Conservation (phyloP, 805 yeast species). For the Barnettozyma californica region DNA sequence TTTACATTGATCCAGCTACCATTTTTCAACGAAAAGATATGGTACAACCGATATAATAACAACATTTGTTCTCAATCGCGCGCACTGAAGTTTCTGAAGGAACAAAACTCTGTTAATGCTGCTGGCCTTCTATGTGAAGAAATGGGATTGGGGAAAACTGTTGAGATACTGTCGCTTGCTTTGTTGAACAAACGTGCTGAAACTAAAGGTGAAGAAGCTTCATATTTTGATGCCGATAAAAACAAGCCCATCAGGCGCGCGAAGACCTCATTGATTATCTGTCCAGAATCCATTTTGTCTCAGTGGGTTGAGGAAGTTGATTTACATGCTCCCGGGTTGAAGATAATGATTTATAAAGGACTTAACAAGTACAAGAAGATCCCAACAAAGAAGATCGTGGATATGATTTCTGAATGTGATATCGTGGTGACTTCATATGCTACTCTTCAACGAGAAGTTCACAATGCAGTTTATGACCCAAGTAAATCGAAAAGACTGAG, state of each 20-base stretch:
- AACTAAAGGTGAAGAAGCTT: constrained; percentile 4
- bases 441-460: constrained; percentile 67
- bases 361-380: constrained; percentile 31
- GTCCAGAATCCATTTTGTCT: constrained; percentile 75
- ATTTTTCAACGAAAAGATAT: constrained; percentile 17
- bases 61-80: constrained; percentile 34
- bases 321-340: constrained; percentile 53
- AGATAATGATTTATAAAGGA: constrained; percentile 63
- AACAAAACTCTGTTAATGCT: constrained; percentile 17
- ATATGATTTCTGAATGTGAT: constrained; percentile 57
- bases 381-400: constrained; percentile 37
- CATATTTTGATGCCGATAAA: constrained; percentile 5
- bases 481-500: constrained; percentile 26
- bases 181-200: constrained; percentile 52
- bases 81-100: constrained; percentile 26
- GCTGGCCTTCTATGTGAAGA: constrained; percentile 69
- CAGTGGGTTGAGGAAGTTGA: constrained; percentile 84
- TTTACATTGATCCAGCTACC: constrained; percentile 34
- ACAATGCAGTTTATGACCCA: constrained; percentile 71
- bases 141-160: constrained; percentile 96
- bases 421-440: constrained; percentile 76
- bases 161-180: constrained; percentile 70
- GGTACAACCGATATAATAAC: constrained; percentile 49
- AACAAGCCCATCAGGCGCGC: constrained; percentile 33
- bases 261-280: constrained; percentile 74